Percentiles rank a stretch among this genome's conserved stretches.
These are phyloP conservation scores for Fusarium setosum DNA, from an alignment of 2,329 filamentous ascomycete species.

Conservation along the genomic window DNA sequence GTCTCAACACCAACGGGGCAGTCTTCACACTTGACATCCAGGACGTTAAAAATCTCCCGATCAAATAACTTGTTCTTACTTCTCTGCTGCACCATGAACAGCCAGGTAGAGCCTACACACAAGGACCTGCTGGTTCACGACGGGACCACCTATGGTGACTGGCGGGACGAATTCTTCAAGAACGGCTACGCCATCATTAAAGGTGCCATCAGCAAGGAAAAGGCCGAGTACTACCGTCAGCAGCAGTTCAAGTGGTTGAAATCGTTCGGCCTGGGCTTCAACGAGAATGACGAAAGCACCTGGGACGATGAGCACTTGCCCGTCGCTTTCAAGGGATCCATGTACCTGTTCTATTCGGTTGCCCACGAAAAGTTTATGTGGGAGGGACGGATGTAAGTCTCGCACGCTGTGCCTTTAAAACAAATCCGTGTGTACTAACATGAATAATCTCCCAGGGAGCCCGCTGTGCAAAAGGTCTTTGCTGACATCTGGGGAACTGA, in stretches of 20 bases:
- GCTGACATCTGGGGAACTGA: constrained; percentile 57
- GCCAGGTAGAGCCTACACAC: too few species aligned
- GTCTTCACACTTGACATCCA: too few species aligned
- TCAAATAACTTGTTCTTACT: too few species aligned
- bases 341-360: constrained; percentile 58
- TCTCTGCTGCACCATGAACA: too few species aligned
- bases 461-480: constrained; percentile 58
- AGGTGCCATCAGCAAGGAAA: constrained; percentile 37
- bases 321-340: constrained; percentile 52
- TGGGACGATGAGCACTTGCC: constrained; percentile 36
- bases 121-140: too few species aligned
- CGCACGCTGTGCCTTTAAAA: too few species aligned
- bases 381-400: constrained; percentile 57
- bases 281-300: constrained; percentile 33
- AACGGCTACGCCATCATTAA: constrained; percentile 38
- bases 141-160: constrained; percentile 35
- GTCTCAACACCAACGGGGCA: too few species aligned
- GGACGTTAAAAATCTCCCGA: too few species aligned
- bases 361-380: constrained; percentile 62
- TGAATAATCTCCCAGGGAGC: too few species aligned
- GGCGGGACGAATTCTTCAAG: constrained; percentile 39
- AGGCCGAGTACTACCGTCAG: constrained; percentile 37
- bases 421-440: too few species aligned
- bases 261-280: constrained; percentile 37
- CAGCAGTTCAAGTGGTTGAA: constrained; percentile 41